Conservation (phyloP, 257 asterid species). For the Solanum raphanifolium region DNA sequence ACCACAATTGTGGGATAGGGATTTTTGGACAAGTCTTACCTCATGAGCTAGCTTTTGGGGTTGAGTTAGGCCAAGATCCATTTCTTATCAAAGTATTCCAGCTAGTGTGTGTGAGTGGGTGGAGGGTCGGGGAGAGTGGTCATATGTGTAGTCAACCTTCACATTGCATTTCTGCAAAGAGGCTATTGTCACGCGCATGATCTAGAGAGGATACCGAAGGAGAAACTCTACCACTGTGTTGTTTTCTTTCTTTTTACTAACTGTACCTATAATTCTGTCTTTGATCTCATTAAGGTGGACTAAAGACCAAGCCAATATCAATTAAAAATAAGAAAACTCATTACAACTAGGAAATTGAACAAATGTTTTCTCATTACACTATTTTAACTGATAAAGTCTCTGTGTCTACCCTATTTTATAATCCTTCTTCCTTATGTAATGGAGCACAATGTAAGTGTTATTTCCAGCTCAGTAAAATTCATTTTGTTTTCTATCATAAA, state of each 20-base stretch:
- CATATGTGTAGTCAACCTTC: background rate
- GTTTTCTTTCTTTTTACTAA: background rate
- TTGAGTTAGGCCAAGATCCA: background rate
- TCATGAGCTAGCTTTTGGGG: background rate
- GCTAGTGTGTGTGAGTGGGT: background rate
- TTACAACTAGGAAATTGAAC: background rate
- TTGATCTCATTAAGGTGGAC: background rate
- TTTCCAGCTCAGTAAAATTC: background rate
- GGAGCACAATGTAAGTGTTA: background rate
- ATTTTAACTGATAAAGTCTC: background rate
- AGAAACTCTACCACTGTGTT: background rate
- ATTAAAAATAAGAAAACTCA: background rate
- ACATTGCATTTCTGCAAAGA: background rate
- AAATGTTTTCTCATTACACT: background rate
- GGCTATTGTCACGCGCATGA: background rate
- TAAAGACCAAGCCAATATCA: background rate
- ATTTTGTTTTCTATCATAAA: background rate
- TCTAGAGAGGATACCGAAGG: background rate
- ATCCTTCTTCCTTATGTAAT: background rate
- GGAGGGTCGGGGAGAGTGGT: background rate
- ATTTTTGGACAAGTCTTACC: background rate
- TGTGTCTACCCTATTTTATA: background rate
- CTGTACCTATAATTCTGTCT: background rate
- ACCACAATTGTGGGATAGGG: background rate
- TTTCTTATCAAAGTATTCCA: background rate